phyloP scores from a whole-genome alignment of 495 filamentous ascomycete species.

The Tuber aestivum region DNA sequence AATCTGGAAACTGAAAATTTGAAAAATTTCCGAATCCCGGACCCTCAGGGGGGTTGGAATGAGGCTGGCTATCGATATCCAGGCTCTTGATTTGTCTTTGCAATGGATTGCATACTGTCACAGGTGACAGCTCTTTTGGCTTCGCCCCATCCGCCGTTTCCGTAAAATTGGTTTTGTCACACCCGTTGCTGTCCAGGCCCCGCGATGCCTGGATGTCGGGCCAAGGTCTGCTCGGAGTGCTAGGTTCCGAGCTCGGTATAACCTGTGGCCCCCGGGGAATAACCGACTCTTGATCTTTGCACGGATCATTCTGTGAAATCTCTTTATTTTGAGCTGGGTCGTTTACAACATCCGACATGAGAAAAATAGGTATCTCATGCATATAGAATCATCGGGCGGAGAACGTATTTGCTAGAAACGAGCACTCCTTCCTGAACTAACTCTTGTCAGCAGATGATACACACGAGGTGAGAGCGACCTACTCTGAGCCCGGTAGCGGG shows the following conservation, averaged over 20 bases:
- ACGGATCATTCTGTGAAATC: neutral
- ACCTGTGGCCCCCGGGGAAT: neutral
- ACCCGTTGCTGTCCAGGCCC: neutral
- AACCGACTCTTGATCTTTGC: neutral
- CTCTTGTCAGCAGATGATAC: neutral
- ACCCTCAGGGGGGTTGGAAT: neutral
- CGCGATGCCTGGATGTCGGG: neutral
- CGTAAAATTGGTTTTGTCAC: neutral
- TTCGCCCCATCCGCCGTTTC: neutral
- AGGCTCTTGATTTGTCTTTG: neutral
- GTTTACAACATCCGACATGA: neutral
- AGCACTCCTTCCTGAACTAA: neutral
- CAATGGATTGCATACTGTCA: neutral
- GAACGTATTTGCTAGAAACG: neutral
- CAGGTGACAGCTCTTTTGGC: neutral
- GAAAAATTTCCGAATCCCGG: neutral
- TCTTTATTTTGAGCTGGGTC: neutral
- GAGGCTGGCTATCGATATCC: neutral
- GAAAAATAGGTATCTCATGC: constrained; percentile 1
- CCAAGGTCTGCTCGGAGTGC: neutral
- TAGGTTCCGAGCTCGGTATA: neutral
- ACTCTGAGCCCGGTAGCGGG: neutral
- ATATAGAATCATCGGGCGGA: neutral
- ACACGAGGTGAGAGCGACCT: neutral
- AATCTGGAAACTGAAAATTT: neutral